phyloP scores from a whole-genome alignment of 768 basidiomycete genomes.

The Psilocybe cyanescens region DNA sequence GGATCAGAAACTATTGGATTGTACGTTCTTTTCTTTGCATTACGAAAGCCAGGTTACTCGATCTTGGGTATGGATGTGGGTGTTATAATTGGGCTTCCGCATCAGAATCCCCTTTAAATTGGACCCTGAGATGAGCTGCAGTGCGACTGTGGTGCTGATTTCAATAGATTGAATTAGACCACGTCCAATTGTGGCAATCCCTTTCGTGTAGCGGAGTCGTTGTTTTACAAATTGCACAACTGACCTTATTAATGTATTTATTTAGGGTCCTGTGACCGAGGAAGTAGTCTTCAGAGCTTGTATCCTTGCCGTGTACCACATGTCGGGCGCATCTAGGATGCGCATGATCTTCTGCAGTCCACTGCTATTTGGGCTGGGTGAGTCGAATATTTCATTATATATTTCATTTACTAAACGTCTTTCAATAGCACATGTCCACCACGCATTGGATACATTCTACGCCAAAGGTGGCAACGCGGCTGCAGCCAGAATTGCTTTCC shows the following conservation, averaged over 20 bases:
- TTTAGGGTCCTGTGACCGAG: slow-evolving; percentile 80
- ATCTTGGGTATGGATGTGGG: too few relatives aligned
- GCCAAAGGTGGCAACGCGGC: slow-evolving; percentile 65
- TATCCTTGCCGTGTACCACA: slow-evolving; percentile 71
- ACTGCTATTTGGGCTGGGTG: slow-evolving; percentile 87
- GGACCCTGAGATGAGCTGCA: too few relatives aligned
- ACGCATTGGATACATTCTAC: slow-evolving; percentile 86
- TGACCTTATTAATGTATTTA: too few relatives aligned
- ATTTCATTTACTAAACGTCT: too few relatives aligned
- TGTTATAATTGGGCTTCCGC: too few relatives aligned
- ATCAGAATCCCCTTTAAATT: too few relatives aligned
- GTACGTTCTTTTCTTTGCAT: neutral
- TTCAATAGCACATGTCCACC: slow-evolving; percentile 83
- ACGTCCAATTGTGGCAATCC: too few relatives aligned
- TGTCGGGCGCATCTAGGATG: slow-evolving; percentile 57
- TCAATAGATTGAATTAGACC: too few relatives aligned
- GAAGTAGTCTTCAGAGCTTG: slow-evolving; percentile 92
- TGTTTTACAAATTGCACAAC: too few relatives aligned
- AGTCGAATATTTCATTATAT: slow-evolving; percentile 24
- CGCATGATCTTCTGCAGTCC: slow-evolving; percentile 83
- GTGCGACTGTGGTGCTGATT: too few relatives aligned
- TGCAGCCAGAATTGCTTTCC: slow-evolving; percentile 67
- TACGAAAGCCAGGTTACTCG: too few relatives aligned
- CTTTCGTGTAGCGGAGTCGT: too few relatives aligned
- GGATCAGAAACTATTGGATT: slow-evolving; percentile 70